Evolutionary conservation across 2,329 filamentous ascomycete genomes (phyloP), one percentile per base, ranked within the genome.

Genomic region (Thelonectria olida): DNA sequence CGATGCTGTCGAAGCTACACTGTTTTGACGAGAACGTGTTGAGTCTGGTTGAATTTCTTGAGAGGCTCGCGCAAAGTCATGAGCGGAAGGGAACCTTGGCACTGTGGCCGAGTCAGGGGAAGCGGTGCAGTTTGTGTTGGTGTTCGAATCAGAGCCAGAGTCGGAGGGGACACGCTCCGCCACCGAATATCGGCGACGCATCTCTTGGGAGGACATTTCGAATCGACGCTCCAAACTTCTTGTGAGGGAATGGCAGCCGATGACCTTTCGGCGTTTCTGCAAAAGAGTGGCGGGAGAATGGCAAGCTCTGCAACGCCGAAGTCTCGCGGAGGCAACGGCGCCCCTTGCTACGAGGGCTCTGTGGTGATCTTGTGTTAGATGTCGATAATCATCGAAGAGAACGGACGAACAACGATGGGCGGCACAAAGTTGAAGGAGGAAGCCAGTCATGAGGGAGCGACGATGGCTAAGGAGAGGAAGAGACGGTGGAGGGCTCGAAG

Each of bases 351-450:
- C 76, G 70, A 80, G 73, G 62, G 79, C 78, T 77, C 77, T 80
- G 71, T 77, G 67, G 67, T 78, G 71, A 55, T 69, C 64, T 65
- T 73, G 76, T 61, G 76, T 77, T 66, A 81, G 71, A 65, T 78
- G 78, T 66, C 75, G 75, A 61, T 79, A 75, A 66, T 83, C 79
- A 76, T 82, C 72, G 65, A 81, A 75, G 72, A 83, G 75, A 74
- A 78, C 70, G 74, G 75, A 76, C 68, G 80, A 79, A 71, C 76
- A 80, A 70, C 80, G 78, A 74, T 81, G 79, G 67, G 78, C 73
- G 72, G 79, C 78, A 73, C 82, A 84, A 66, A 82, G 75, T 73
- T 78, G 76, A 60, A 84, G 72, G 63, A 83, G 77, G 71, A 79
- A 79, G 70, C 75, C 76, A 71, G 79, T 82, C 83, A 85, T 85